A percentile compares a stretch with the other conserved stretches of the same genome.
Evolutionary conservation across 768 basidiomycete species (phyloP).

Genomic region (Leccinum olivaceopallidum): DNA sequence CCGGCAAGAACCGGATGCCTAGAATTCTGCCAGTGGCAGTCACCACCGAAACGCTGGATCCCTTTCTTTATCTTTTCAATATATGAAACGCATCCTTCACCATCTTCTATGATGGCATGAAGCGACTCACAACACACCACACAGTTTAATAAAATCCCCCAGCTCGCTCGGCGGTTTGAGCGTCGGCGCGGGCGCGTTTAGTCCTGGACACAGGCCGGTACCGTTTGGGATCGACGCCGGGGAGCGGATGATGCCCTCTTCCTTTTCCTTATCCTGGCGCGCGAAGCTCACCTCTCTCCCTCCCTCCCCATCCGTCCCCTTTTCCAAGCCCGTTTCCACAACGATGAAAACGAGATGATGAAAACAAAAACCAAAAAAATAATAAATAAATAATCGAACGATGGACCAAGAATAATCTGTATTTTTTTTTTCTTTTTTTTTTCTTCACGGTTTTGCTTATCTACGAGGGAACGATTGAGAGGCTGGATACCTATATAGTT

Average conservation of each 20-base stretch:
- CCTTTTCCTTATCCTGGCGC: too few relatives aligned
- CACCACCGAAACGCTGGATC: too few relatives aligned
- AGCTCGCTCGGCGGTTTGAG: constrained; percentile 28
- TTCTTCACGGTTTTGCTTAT: not conserved
- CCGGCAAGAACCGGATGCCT: not conserved
- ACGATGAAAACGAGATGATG: too few relatives aligned
- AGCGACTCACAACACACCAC: too few relatives aligned
- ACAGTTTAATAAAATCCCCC: too few relatives aligned
- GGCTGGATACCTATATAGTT: constrained; percentile 36
- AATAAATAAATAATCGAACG: not conserved
- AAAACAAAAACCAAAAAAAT: not conserved
- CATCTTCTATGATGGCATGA: too few relatives aligned
- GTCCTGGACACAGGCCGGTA: constrained; percentile 33
- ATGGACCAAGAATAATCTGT: constrained; percentile 10
- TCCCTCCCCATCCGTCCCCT: too few relatives aligned
- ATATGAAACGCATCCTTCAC: too few relatives aligned
- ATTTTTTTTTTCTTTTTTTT: not conserved
- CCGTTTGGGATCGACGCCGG: constrained; percentile 33
- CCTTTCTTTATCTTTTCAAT: too few relatives aligned
- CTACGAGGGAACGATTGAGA: constrained; percentile 20
- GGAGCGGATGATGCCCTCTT: constrained; percentile 19
- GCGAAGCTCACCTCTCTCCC: too few relatives aligned
- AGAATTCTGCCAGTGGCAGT: not conserved
- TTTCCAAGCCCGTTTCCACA: too few relatives aligned
- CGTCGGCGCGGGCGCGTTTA: constrained; percentile 29